Evolutionary conservation across 768 basidiomycete genomes (phyloP), one percentile per base, ranked within the genome.

Genomic region (Roridomyces roridus): DNA sequence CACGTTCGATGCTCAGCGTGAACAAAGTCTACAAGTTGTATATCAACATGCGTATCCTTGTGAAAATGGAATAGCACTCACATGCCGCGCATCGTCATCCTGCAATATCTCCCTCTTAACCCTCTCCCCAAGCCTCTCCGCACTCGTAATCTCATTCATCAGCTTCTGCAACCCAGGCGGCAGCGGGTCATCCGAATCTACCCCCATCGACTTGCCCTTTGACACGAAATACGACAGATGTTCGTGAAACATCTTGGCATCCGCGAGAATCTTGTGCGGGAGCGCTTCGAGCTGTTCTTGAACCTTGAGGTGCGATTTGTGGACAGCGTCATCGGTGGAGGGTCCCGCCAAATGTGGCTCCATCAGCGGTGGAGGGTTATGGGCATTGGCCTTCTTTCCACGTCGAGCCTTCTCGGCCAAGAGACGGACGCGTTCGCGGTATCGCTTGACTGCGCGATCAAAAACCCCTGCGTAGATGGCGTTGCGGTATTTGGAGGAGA

Each of bases 401-500:
- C 51, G 55, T 36, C 55, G 48, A 9, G 51, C 43, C 24, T 40
- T 52, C 44, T 44, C 46, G 2, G 53, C 51, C 14, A 59, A 31
- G 4, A 37, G 50, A 17, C 46, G 56, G 15, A 60, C 57, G 0
- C 54, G 51, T 36, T 60, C 58, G 14, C 68, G 68, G 65, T 84
- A 85, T 46, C 69, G 72, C 54, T 72, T 77, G n/a, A 84, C 76
- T 3, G 79, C 80, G 12, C 68, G 72, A 26, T 75, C 74, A 60
- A 85, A 80, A 1, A 74, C 67, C 25, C 71, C 76, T 0, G 80
- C 75, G 37, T 78, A 78, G 21, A 89, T 70, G 0, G 79, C 81
- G 17, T 68, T 74, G 62, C 87, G 85, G 69, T 91, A 92, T n/a
- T 82, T 79, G 5, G 76, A 79, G 0, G 85, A 85, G 57, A 84